A percentile compares a stretch with the other conserved stretches of the same genome.
These are phyloP conservation scores for Akanthomyces uredinophilus DNA, from an alignment of 2,329 filamentous ascomycete genomes.

Conservation along the genomic window DNA sequence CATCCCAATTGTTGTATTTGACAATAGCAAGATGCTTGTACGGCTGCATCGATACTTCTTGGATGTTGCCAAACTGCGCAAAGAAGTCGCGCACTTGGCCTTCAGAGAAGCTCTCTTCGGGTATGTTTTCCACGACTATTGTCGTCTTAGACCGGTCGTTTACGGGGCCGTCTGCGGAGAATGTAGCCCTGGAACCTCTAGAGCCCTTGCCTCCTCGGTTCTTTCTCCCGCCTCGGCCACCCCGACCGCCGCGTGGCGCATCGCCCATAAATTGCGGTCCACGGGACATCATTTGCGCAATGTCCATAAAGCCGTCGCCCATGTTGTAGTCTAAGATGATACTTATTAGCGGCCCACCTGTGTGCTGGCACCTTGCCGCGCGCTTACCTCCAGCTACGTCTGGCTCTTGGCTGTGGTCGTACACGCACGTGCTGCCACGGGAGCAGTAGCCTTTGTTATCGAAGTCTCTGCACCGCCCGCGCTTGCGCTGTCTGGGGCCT, in stretches of 20 bases:
- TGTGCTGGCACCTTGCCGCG: background rate
- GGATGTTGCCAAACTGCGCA: constrained; percentile 62
- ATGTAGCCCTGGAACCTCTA: constrained; percentile 43
- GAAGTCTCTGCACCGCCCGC: constrained; percentile 61
- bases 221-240: constrained; percentile 15
- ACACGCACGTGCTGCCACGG: constrained; percentile 61
- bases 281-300: background rate
- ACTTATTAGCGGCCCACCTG: background rate
- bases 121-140: constrained; percentile 74
- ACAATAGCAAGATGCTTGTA: constrained; percentile 65
- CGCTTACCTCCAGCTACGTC: constrained; percentile 19
- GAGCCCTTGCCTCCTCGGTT: constrained; percentile 32
- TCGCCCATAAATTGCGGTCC: background rate
- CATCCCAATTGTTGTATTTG: constrained; percentile 60
- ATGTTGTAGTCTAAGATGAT: background rate
- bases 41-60: constrained; percentile 59
- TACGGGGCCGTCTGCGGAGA: constrained; percentile 60
- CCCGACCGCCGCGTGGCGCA: background rate
- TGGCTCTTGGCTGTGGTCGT: constrained; percentile 59
- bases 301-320: background rate
- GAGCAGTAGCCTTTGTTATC: constrained; percentile 69
- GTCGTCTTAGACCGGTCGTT: constrained; percentile 59
- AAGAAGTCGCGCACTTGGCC: constrained; percentile 64
- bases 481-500: constrained; percentile 30
- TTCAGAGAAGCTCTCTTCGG: constrained; percentile 63